These are phyloP conservation scores for Salvia miltiorrhiza DNA, from an alignment of 257 asterid species.

Conservation along the genomic window DNA sequence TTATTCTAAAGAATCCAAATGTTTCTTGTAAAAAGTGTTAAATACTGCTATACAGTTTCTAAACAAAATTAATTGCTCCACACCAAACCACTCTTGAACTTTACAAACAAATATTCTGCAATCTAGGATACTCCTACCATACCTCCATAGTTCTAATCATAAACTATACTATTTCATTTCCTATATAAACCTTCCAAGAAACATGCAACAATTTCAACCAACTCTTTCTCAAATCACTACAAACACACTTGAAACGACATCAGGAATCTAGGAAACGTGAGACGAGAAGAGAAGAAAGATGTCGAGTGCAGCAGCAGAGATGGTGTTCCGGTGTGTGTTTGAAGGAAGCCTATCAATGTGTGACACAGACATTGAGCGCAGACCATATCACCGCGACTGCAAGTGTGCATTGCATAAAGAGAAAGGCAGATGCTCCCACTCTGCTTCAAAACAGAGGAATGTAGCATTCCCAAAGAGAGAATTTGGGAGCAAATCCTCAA, in stretches of 20 bases:
- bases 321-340: conserved; percentile 26
- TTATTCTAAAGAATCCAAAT: not conserved
- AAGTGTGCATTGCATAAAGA: conserved; percentile 36
- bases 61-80: not conserved
- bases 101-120: not conserved
- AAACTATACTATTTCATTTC: not conserved
- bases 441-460: conserved; percentile 14
- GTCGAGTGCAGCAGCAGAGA: conserved; percentile 27
- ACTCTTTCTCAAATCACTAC: not conserved
- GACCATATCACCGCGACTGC: conserved; percentile 42
- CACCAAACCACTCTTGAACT: not conserved
- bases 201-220: conserved; percentile 12
- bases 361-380: conserved; percentile 35
- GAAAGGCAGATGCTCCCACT: conserved; percentile 20
- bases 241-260: not conserved
- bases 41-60: not conserved
- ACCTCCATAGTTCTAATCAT: conserved; percentile 8
- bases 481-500: not conserved
- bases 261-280: not conserved
- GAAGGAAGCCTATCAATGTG: conserved; percentile 34
- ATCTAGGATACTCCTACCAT: conserved; percentile 1
- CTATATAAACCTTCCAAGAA: conserved; percentile 25
- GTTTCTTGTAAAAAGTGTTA: not conserved
- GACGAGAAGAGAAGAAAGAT: conserved; percentile 15
- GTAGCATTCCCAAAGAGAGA: conserved; percentile 25